Base-by-base conservation (phyloP, 2,329 filamentous ascomycete genomes). In the Zopfia rhizophila region DNA sequence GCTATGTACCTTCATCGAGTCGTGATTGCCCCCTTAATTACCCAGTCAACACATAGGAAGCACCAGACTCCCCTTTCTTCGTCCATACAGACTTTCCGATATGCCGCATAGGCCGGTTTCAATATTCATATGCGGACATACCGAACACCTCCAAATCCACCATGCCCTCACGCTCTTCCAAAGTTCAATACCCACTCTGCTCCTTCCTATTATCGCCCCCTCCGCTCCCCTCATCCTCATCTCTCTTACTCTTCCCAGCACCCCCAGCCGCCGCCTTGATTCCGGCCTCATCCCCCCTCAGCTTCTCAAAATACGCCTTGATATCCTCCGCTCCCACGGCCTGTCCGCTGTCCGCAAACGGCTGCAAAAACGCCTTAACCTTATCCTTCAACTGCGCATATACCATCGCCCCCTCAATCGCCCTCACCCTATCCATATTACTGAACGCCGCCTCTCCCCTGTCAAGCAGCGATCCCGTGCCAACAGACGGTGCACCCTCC, bases 361-460 rank as follows among this genome's bases (percentile, higher is more conserved):
- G 89, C 73, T 92, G 86, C 63, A 99, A 84, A 69, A 99, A 97
- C 0, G 87, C 87, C 78, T 93, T 96, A n/a, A 99, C 85, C 68
- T 93, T 92, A 65, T 97, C 92, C 66, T 95, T 94, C 49, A 99
- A 82, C 63, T 96, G 89, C 63, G 97, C 97, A 74, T 97, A 99
- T 0, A 92, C 93, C 91, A 97, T 97, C 32, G 96, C 93, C 12
- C 94, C 94, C 70, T 99, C 72, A 44, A 99, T 96, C 4, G 94
- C 94, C 11, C 87, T 82, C 6, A 97, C 93, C 2, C 94, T 89
- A 68, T 99, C 94, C 45, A 99, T 87, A 61, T 91, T 95, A 68
- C 87, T 91, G 19, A 99, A 81, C 0, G 92, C 93, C 35, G 90
- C 93, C 75, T 99, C 94, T 33, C 94, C 94, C 13, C 91, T 89